Evolutionary conservation across 2,329 filamentous ascomycete species (phyloP), one percentile per base, ranked within the genome.

Genomic region (Amauroascus verrucosus): DNA sequence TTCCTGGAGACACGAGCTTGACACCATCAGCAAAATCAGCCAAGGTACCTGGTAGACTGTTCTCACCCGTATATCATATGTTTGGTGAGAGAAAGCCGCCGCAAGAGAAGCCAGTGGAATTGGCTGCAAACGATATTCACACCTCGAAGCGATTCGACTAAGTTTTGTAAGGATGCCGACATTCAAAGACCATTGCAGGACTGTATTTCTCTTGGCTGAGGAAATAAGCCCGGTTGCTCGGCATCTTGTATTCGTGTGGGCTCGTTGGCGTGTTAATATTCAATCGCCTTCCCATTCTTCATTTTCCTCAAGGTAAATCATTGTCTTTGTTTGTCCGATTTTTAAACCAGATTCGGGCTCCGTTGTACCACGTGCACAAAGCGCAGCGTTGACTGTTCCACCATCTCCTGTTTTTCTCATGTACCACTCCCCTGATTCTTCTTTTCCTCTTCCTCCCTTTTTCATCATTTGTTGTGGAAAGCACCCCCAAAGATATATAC

Each of bases 111-210:
- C 44, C 52, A 7, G 52, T 54, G 4, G 55, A 57, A 33, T 22
- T 57, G 30, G 35, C 55, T 41, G 55, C 55, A 35, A 55, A 53
- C 13, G 55, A 57, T 32, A 48, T 54, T n/a, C 35, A 54, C n/a
- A 24, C 44, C n/a, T 24, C 41, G 18, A 52, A 52, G 18, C 40
- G 50, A 40, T 13, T 28, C 26, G 40, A 37, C 28, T 43, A n/a
- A 13, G 6, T 6, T 14, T 45, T 45, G 6, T 5, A 20, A 28
- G 32, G 40, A 28, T 6, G 3, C 6, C 37, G 37, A 3, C 37
- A n/a, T n/a, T 13, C 8, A 18, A 46, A 46, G 2, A 46, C 14
- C 13, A n/a, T 32, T 30, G 38, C 38, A 6, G 4, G n/a, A n/a
- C n/a, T n/a, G n/a, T n/a, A n/a, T n/a, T n/a, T n/a, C n/a, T n/a